phyloP scores from a whole-genome alignment of 2,329 filamentous ascomycete species.

The Malbranchea zuffiana region DNA sequence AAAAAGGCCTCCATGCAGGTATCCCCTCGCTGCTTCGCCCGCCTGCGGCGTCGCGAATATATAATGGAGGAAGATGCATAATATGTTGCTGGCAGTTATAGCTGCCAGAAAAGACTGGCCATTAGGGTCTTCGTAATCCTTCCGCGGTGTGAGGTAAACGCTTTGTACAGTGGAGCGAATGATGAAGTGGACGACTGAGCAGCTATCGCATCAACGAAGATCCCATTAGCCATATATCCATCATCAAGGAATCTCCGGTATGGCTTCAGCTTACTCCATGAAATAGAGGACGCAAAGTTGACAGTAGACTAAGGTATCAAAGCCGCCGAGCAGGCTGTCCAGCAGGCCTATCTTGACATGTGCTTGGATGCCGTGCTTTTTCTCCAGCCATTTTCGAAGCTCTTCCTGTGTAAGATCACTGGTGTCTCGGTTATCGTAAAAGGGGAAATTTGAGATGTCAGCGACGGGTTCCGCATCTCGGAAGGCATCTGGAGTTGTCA shows the following conservation, averaged over 20 bases:
- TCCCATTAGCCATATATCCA: constrained; percentile 8
- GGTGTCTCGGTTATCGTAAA: constrained; percentile 16
- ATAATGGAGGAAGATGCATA: constrained; percentile 48
- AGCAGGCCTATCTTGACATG: constrained; percentile 39
- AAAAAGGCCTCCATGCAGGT: constrained; percentile 51
- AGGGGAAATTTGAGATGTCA: constrained; percentile 34
- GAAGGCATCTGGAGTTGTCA: constrained; percentile 37
- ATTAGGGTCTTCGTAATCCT: constrained; percentile 40
- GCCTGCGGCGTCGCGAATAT: constrained; percentile 42
- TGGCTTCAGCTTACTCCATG: constrained; percentile 43
- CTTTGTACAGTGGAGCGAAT: constrained; percentile 47
- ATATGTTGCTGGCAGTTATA: constrained; percentile 44
- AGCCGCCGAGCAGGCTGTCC: constrained; percentile 45
- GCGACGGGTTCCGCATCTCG: constrained; percentile 39
- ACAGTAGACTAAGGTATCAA: constrained; percentile 52
- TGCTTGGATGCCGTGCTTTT: constrained; percentile 26
- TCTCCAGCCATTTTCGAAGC: constrained; percentile 2
- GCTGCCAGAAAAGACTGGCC: constrained; percentile 44
- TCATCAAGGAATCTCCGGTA: background rate
- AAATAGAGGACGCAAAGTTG: constrained; percentile 53
- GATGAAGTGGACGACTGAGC: constrained; percentile 47
- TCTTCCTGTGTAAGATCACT: constrained; percentile 1
- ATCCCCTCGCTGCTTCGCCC: constrained; percentile 43
- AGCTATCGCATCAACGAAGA: no score
- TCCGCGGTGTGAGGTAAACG: constrained; percentile 49